A percentile compares a stretch with the other conserved stretches of the same genome.
phyloP scores from a whole-genome alignment of 179 eudicot species.

The Drosera spatulata region DNA sequence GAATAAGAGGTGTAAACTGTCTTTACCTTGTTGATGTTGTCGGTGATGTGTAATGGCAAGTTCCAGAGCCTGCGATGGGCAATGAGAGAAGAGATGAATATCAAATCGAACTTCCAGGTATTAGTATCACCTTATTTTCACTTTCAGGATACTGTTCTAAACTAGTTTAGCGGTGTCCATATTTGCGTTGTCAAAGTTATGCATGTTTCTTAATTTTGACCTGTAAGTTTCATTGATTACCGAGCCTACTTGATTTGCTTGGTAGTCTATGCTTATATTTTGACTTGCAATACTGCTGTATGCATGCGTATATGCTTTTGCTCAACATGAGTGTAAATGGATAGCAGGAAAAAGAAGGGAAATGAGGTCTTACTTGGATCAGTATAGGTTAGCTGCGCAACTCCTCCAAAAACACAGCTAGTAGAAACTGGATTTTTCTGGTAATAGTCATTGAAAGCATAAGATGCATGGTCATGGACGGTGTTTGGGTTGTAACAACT shows the following conservation, averaged over 20 bases:
- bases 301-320: background rate
- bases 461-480: slow-evolving; percentile 71
- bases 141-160: background rate
- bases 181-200: no score
- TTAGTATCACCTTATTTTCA: background rate
- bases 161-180: background rate
- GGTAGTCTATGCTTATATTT: background rate
- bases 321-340: background rate
- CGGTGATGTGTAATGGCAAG: slow-evolving; percentile 38
- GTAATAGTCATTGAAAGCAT: slow-evolving; percentile 81
- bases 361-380: slow-evolving; percentile 74
- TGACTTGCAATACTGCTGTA: background rate
- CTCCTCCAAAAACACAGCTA: slow-evolving; percentile 87
- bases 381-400: slow-evolving; percentile 56
- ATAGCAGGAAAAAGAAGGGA: background rate
- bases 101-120: background rate
- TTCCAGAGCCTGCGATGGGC: slow-evolving; percentile 22
- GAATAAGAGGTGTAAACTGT: no score
- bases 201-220: no score
- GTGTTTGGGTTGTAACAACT: slow-evolving; percentile 68
- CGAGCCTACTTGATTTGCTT: no score
- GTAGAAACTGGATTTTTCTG: slow-evolving; percentile 91
- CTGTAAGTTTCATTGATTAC: no score
- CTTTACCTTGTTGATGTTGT: slow-evolving; percentile 22
- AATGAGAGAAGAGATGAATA: slow-evolving; percentile 11